Conservation (phyloP, 2,329 filamentous ascomycete species). For the Aureobasidium leucospermi region DNA sequence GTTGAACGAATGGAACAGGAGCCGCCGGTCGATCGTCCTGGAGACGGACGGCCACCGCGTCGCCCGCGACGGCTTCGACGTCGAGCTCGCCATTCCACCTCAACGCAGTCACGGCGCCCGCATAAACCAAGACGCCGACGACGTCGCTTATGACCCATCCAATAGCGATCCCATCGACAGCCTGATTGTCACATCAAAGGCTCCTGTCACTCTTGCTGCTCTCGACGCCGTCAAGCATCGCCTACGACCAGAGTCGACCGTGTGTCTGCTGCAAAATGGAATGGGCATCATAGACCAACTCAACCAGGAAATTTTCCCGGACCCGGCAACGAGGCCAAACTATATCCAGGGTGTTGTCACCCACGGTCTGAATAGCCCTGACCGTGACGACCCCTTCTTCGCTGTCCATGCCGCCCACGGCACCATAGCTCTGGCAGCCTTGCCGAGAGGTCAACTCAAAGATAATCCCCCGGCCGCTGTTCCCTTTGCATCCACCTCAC, state of each 20-base stretch:
- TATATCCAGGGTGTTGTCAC: constrained; percentile 67
- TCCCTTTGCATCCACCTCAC: constrained; percentile 36
- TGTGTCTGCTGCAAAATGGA: constrained; percentile 73
- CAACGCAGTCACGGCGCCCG: neutral
- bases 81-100: constrained; percentile 33
- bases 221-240: constrained; percentile 59
- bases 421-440: constrained; percentile 49
- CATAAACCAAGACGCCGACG: neutral
- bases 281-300: constrained; percentile 78
- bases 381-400: constrained; percentile 39
- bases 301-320: constrained; percentile 61
- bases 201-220: constrained; percentile 58
- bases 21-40: constrained; percentile 39
- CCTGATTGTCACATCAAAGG: constrained; percentile 73
- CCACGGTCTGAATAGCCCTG: constrained; percentile 46
- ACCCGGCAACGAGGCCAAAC: constrained; percentile 57
- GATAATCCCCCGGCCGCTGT: constrained; percentile 17
- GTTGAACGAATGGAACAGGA: constrained; percentile 41
- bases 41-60: constrained; percentile 36
- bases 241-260: constrained; percentile 59
- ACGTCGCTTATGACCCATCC: neutral
- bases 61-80: constrained; percentile 36
- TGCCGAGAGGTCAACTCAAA: constrained; percentile 32
- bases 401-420: constrained; percentile 53
- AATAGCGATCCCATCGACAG: constrained; percentile 53